Base-by-base conservation (phyloP, 495 filamentous ascomycete species). In the Hypomontagnella monticulosa region DNA sequence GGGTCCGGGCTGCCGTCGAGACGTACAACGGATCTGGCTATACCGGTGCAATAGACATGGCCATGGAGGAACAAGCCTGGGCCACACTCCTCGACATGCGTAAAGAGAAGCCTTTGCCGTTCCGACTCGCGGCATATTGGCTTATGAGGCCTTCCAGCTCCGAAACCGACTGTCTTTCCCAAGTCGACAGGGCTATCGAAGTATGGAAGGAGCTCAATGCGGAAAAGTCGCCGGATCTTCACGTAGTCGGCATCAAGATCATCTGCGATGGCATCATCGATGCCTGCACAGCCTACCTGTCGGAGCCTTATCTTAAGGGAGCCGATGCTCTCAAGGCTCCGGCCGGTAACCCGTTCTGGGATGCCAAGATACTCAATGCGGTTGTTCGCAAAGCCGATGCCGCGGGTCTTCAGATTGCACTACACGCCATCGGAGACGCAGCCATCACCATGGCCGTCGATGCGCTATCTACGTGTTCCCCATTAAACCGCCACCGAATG, bases 251-350 rank as follows among this genome's bases (percentile, higher is more conserved):
- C 15, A 83, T 89, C 62, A 90, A 90, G 62, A 73, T 90, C 18
- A 89, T 90, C 49, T 86, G 85, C 57, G 88, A 90, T 55, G 88
- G 88, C 1, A 85, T 89, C 15, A 77, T 90, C 46, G 88, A 90
- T 59, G 86, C 83, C 1, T 90, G 88, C 71, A 90, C 88, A 0
- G 88, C 88, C 0, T 84, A 83, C 3, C 69, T 90, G 33, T 73
- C 78, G 1, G 80, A 88, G 66, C 87, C 88, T 6, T 90, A 90
- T 46, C 44, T 67, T 4, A 61, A 52, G 19, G 63, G 63, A 6
- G 19, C 40, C 4, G 63, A 66, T 61, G 71, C 76, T n/a, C 71
- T 74, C 30, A 80, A 83, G 52, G 60, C 60, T 9, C 68, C 76
- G 15, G 70, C 66, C 0, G 75, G 79, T 36, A 79, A 85, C 5